Evolutionary conservation across 169 alveolate genomes (phyloP), one percentile per base, ranked within the genome.

Genomic region (Plasmodium knowlesi): DNA sequence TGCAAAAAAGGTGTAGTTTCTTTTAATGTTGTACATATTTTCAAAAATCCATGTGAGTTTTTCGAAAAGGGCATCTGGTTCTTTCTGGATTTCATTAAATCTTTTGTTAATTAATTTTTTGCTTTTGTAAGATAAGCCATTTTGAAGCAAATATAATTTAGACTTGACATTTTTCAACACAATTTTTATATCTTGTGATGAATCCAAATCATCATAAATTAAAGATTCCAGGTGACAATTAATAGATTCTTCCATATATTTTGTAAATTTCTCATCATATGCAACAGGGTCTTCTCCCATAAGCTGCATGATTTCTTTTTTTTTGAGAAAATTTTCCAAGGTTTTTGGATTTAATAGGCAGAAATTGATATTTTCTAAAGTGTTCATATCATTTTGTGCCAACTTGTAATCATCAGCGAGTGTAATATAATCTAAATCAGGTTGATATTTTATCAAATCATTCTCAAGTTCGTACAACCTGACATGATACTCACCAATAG

Each of bases 261-360:
- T 79, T 3, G 39, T 70, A 67, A 78, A 89, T n/a, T 79, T 54
- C 28, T 53, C 83, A 22, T 78, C 71, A 89, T 78, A 89, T 10
- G 39, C 43, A 37, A 5, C 25, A 50, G 28, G 41, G 25, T 78
- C 89, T 9, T 19, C 28, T 30, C 85, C 93, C 32, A 41, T 53
- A 46, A 50, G 12, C 9, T 37, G 22, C 34, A 22, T 25, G 50
- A 89, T 78, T 22, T 89, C 78, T 22, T 57, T 57, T 61, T 78
- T 25, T 89, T 89, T 89, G 25, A 89, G 72, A 54, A 89, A 61
- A 43, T 57, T n/a, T 43, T 78, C 90, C 82, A 89, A 89, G 3
- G 41, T 89, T 57, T 16, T 61, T 6, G 94, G 94, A 61, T 89
- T 61, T 89, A 89, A 78, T 89, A 89, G 61, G n/a, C 94, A 89